Evolutionary conservation across 805 yeast species (phyloP), one percentile per base, ranked within the genome.

Genomic region (Starmerella scarabaei): DNA sequence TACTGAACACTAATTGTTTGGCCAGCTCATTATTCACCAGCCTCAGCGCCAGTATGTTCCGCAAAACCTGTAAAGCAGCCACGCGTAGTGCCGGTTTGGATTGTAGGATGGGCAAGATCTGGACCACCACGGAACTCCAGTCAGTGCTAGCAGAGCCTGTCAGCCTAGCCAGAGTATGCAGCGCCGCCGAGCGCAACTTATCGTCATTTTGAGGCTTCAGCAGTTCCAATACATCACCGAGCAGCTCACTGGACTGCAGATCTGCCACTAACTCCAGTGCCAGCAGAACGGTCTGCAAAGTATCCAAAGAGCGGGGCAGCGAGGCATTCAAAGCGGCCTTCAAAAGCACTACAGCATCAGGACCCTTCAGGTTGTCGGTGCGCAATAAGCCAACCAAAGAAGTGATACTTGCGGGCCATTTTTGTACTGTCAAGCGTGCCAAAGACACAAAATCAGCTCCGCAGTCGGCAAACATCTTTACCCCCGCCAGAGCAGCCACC

Each of bases 401-500:
- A 11, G 7, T 23, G 26, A 23, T 23, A 7, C 7, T 11, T 11
- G 26, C 9, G 7, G 26, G 26, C 26, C 26, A 23, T 23, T 23
- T 23, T 7, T 7, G 9, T 23, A 23, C 26, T 23, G 26, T 11
- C 11, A 7, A 11, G 11, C 26, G 26, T 11, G 11, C 26, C 9
- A 23, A 11, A 11, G 7, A 7, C 7, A 7, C 26, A 23, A 23
- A 23, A 23, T 11, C 9, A 11, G 26, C 26, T n/a, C n/a, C n/a
- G 9, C 9, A 23, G 7, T 7, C n/a, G 3, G 35, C 37, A 21
- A 38, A n/a, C 31, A 30, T 18, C 8, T 19, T 14, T 12, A 34
- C 21, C 16, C 38, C 37, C 6, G 42, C 34, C 8, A 17, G 9
- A 2, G 26, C 42, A 3, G 42, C 38, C 4, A 11, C 21, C 35